Evolutionary conservation across 2,329 filamentous ascomycete species (phyloP).

Genomic region (Cladorrhinum sp.): DNA sequence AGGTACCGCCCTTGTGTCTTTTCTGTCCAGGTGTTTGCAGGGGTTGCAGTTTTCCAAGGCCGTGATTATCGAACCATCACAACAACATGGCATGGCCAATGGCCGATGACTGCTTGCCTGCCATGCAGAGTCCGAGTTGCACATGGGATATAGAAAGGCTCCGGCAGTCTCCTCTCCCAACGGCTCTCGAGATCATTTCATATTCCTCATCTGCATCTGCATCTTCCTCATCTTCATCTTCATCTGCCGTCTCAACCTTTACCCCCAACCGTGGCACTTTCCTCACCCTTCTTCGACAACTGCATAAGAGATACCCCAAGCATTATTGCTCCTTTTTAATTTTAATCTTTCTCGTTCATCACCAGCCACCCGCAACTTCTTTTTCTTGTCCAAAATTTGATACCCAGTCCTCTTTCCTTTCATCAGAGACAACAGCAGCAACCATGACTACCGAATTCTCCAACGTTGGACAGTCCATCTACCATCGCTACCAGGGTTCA

Average conservation of each 20-base stretch:
- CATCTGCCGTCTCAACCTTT: neutral
- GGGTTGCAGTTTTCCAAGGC: neutral
- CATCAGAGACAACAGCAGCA: neutral
- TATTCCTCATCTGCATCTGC: neutral
- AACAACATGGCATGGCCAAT: neutral
- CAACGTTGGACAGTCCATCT: slow-evolving; percentile 22
- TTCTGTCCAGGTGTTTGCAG: too few relatives aligned
- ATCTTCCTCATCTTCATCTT: too few relatives aligned
- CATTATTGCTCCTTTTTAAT: neutral
- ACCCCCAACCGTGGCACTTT: neutral
- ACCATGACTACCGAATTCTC: slow-evolving; percentile 17
- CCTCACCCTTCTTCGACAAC: neutral
- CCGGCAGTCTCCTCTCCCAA: neutral
- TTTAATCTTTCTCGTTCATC: neutral
- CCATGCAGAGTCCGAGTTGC: neutral
- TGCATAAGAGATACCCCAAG: neutral
- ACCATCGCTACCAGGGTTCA: slow-evolving; percentile 14
- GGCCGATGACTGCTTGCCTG: neutral
- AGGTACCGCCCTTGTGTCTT: neutral
- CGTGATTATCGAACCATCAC: neutral
- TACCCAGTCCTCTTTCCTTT: neutral
- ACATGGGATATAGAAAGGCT: neutral
- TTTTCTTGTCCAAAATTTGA: neutral
- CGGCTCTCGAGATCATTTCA: neutral
- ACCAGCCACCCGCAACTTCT: neutral